Base-by-base conservation (phyloP, 495 filamentous ascomycete genomes). In the Penicillium cosmopolitanum region DNA sequence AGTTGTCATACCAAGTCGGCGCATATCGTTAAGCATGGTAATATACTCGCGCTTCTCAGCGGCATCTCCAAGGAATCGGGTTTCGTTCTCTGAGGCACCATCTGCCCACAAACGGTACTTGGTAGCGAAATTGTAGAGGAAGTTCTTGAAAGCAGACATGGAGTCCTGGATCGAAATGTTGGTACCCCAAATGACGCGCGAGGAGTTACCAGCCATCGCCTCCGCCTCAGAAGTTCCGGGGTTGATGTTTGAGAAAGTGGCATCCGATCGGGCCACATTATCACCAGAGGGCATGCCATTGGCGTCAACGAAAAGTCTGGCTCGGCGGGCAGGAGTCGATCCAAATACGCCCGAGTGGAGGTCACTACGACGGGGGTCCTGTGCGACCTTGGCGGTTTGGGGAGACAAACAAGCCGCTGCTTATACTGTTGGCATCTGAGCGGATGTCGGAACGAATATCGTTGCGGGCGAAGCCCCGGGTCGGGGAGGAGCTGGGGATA, bases 121-220 rank as follows among this genome's bases (percentile, higher is more conserved):
- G 59, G 84, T 87, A 53, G 90, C 89, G 68, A 92, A 98, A 68
- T 94, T 93, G 57, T 85, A 83, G 25, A 98, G 79, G 68, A 98
- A 98, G 56, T 94, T 92, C 58, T 93, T 92, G 81, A 96, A 96
- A 0, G 86, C 81, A 50, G 84, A 84, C 70, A 93, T 89, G 12
- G 93, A 90, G 71, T 99, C 93, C 54, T 89, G 86, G 43, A 98
- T 87, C 2, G 94, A 96, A 56, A 99, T 89, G 50, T 96, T 98
- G 48, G 95, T 98, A 68, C 96, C 95, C 96, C 96, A 99, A 57
- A 99, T 93, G 40, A 96, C 86, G 57, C 89, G 83, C 48, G 88
- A 88, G 40, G 87, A 90, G 58, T 80, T 83, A 10, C 93, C 92
- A 44, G 90, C 92, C 52, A 97, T 86, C 2, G 84, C 88, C 67